phyloP scores from a whole-genome alignment of 73 alveolate genomes.

The Paramecium pentaurelia region DNA sequence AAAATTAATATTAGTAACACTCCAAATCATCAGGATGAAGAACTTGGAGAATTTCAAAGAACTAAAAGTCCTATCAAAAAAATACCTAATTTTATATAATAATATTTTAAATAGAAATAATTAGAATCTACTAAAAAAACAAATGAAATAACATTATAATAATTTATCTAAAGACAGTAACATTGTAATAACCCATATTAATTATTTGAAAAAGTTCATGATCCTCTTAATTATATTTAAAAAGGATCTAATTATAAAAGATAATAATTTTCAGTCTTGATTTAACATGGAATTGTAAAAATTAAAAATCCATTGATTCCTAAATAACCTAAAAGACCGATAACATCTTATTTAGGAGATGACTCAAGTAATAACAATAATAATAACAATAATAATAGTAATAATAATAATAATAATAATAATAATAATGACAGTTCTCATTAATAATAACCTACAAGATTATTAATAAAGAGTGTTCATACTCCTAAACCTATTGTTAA shows the following conservation, averaged over 20 bases:
- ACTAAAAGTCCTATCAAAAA: neutral
- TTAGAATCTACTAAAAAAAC: neutral
- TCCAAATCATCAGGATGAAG: neutral
- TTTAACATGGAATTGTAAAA: constrained; percentile 2
- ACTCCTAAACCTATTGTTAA: constrained; percentile 43
- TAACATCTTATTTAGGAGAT: neutral
- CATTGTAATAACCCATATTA: neutral
- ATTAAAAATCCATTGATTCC: neutral
- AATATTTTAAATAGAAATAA: neutral
- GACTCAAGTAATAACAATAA: neutral
- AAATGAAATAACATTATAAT: neutral
- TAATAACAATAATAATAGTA: neutral
- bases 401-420: neutral
- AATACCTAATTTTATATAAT: neutral
- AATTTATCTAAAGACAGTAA: neutral
- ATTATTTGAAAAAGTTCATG: neutral
- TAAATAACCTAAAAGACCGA: neutral
- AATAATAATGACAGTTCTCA: neutral
- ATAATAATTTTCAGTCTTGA: neutral
- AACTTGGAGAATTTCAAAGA: neutral
- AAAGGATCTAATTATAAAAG: constrained; percentile 5
- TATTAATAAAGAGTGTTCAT: neutral
- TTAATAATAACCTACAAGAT: neutral
- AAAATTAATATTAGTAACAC: neutral
- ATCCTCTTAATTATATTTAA: neutral